Base-by-base conservation (phyloP, 2,329 filamentous ascomycete species). In the Penicillium sp. region DNA sequence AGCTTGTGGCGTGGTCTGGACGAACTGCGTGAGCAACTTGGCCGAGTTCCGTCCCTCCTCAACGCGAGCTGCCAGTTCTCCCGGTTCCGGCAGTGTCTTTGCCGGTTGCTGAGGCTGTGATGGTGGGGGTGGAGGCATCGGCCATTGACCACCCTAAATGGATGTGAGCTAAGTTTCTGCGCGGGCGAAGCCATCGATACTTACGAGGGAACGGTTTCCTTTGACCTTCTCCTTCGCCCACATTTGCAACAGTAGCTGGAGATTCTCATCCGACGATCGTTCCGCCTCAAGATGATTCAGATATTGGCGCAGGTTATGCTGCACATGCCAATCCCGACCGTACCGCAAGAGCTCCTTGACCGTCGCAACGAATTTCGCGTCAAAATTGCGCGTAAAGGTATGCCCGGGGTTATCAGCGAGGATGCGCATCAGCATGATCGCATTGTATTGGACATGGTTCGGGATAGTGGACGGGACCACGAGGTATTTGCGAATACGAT, bases 401-500 rank as follows among this genome's bases (percentile, higher is more conserved):
- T 76, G 75, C 18, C 90, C 90, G 0, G 92, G 92, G 61, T 98
- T 95, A 63, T 96, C 89, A 52, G 81, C 75, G 49, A 98, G 71
- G 56, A 98, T 98, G 45, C 90, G 83, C 51, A 93, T 74, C 39
- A 98, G 76, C 92, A 96, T 96, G 56, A 96, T 80, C 47, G 87
- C 84, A 68, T 96, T 95, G 74, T 95, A 96, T 65, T 96, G 90
- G 51, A 82, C 80, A 54, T 84, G 80, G 7, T 85, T 79, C 30
- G 72, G 66, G 22, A 60, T 60, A 48, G 66, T 72, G 65, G 85
- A 80, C 30, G 89, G 84, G 50, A 80, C 82, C 52, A 79, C 75
- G 42, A 98, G 71, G 61, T 82, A 90, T 62, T 86, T 89, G 60
- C 86, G 84, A 58, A 96, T 86, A 49, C 84, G 73, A 49, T 77